Base-by-base conservation (phyloP, 768 basidiomycete genomes). In the Rhodotorula kratochvilovae region DNA sequence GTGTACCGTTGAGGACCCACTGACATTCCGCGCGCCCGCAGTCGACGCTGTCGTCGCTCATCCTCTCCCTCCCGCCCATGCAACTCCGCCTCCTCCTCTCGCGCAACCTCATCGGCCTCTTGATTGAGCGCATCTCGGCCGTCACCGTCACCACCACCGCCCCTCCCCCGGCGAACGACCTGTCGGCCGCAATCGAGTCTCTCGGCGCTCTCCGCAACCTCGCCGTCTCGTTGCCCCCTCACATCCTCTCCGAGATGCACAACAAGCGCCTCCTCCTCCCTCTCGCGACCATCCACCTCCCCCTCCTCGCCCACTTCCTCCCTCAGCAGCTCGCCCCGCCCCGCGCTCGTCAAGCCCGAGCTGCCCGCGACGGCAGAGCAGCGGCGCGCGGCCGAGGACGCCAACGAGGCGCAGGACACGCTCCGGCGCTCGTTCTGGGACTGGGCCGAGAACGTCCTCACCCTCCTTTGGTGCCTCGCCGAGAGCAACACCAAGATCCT, bases 401-500 rank as follows among this genome's bases (percentile, higher is more conserved):
- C 62, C 57, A 61, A 61, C 60, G 60, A 61, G 43, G 60, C 45
- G 31, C 31, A 35, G 29, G 60, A 61, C 31, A 61, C 60, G 21
- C 60, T 61, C 33, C 60, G 60, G 46, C 29, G 45, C 17, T 46
- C 45, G 12, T 75, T 54, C 67, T 75, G 74, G 74, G 71, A 71
- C 50, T 75, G 74, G 74, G 56, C 60, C 50, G 74, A 75, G 61
- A 71, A 75, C 74, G 61, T 67, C 59, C 43, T 72, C 33, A 54
- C 56, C 36, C 54, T 75, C 43, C 50, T 75, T 15, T 75, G 74
- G 74, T 63, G 64, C 62, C 60, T 75, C 51, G 64, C 70, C 57
- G 74, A 75, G 62, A 69, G 67, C 64, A 75, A 66, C 57, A 75
- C 67, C 43, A 75, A 75, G 65, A 75, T 75, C 50, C 65, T 75